phyloP scores from a whole-genome alignment of 2,329 filamentous ascomycete genomes.

The Leptographium galeiforme region DNA sequence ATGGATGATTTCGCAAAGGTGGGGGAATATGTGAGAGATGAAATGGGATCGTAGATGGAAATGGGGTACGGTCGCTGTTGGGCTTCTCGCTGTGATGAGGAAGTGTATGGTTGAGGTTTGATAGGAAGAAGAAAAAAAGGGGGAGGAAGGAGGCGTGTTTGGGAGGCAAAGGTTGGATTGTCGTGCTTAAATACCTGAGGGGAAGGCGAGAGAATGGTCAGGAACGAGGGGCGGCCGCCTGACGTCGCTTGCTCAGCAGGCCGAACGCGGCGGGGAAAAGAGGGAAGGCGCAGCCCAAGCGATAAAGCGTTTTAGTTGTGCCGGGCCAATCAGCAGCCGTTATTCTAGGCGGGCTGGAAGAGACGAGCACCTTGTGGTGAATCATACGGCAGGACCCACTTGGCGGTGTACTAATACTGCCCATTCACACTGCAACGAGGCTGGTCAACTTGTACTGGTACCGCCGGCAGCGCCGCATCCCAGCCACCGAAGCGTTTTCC shows the following conservation, averaged over 20 bases:
- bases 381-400: not conserved
- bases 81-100: slow-evolving; percentile 4
- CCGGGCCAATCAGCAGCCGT: slow-evolving; percentile 6
- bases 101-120: not conserved
- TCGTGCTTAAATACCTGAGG: slow-evolving; percentile 1
- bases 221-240: slow-evolving; percentile 4
- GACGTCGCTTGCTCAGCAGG: slow-evolving; percentile 8
- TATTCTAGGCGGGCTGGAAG: slow-evolving; percentile 4
- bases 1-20: not conserved
- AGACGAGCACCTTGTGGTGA: slow-evolving; percentile 7
- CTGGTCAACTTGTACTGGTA: too few species aligned
- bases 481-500: too few species aligned
- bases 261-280: not conserved
- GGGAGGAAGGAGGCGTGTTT: slow-evolving; percentile 1
- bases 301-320: not conserved
- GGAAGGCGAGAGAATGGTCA: slow-evolving; percentile 8
- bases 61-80: not conserved
- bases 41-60: not conserved
- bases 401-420: too few species aligned
- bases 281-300: slow-evolving; percentile 7
- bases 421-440: too few species aligned
- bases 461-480: too few species aligned
- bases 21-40: slow-evolving; percentile 4
- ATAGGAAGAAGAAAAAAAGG: slow-evolving; percentile 12
- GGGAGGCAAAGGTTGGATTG: not conserved